Evolutionary conservation across 257 asterid species (phyloP).

Genomic region (Nicotiana attenuata): DNA sequence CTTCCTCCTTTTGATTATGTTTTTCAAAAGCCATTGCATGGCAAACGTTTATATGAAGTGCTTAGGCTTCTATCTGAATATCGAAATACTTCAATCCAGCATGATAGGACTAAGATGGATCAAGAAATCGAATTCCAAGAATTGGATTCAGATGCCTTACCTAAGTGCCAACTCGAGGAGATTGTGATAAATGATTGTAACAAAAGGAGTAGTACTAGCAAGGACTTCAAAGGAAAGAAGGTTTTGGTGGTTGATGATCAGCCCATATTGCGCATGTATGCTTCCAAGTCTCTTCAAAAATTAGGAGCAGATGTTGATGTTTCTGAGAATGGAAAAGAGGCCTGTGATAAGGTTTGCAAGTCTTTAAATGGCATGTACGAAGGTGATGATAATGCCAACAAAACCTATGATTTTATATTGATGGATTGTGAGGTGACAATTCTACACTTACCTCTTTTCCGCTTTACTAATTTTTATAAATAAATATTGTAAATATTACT

Average conservation of each 20-base stretch:
- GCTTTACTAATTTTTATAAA: background rate
- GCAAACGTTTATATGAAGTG: slow-evolving; percentile 46
- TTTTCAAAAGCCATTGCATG: slow-evolving; percentile 62
- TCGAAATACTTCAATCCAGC: slow-evolving; percentile 14
- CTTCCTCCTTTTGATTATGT: slow-evolving; percentile 45
- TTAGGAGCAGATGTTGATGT: slow-evolving; percentile 42
- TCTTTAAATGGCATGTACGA: slow-evolving; percentile 25
- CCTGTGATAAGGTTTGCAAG: slow-evolving; percentile 14
- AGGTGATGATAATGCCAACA: background rate
- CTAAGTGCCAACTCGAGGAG: slow-evolving; percentile 16
- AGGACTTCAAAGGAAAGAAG: slow-evolving; percentile 47
- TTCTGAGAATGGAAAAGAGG: slow-evolving; percentile 56
- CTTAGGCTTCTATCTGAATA: slow-evolving; percentile 57
- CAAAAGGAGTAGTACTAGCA: background rate
- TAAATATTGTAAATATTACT: background rate
- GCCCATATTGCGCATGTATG: slow-evolving; percentile 33
- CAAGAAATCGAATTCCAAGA: slow-evolving; percentile 3
- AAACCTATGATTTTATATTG: slow-evolving; percentile 51
- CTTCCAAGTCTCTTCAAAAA: slow-evolving; percentile 16
- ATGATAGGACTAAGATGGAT: background rate
- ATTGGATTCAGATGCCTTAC: background rate
- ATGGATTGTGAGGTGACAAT: slow-evolving; percentile 77
- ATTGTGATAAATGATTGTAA: slow-evolving; percentile 6
- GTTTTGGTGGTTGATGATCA: slow-evolving; percentile 64
- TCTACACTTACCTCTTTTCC: background rate